Base-by-base conservation (phyloP, 1,284 basidiomycete species). In the Boletus semigastroideus region DNA sequence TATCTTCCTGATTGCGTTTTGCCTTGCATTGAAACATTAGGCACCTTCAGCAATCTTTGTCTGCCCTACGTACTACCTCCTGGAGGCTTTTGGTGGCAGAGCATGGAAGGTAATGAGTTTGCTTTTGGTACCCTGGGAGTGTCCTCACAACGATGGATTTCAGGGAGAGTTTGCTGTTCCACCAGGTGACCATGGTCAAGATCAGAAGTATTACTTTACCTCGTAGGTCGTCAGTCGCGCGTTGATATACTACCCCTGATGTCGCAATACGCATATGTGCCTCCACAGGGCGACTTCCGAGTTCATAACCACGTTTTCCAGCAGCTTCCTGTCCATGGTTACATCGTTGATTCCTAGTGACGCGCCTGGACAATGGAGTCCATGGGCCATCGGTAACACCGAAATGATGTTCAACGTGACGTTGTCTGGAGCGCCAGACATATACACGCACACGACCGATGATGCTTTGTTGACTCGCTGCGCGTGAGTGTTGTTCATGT, bases 331-430 rank as follows among this genome's bases (percentile, higher is more conserved):
- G 31, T 53, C 58, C 19, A 39, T 64, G 31, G 56, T 28, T 4
- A 58, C 52, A 4, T 60, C 50, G 4, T n/a, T 47, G 37, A 42
- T 57, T 48, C 57, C 62, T 3, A 44, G 58, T 34, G 20, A 28
- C 30, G 56, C 50, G 5, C 62, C 62, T 11, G 6, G 28, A 5
- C 13, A 20, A 5, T 65, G 65, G 64, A 16, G 47, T 7, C 4
- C 11, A 3, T 65, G 56, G 54, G 19, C 9, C 9, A 20, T 6
- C 5, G 50, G 34, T 4, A 20, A 49, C 9, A 58, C 49, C 11
- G 64, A 65, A 42, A 66, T 65, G 57, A 27, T 60, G 19, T 65
- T 65, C 46, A 64, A 64, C 37, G 36, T 47, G 27, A 61, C 63
- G 4, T 48, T 49, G 4, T 44, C 44, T 20, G 47, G 49, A 6